phyloP scores from a whole-genome alignment of 495 filamentous ascomycete species.

The Rusavskia elegans region DNA sequence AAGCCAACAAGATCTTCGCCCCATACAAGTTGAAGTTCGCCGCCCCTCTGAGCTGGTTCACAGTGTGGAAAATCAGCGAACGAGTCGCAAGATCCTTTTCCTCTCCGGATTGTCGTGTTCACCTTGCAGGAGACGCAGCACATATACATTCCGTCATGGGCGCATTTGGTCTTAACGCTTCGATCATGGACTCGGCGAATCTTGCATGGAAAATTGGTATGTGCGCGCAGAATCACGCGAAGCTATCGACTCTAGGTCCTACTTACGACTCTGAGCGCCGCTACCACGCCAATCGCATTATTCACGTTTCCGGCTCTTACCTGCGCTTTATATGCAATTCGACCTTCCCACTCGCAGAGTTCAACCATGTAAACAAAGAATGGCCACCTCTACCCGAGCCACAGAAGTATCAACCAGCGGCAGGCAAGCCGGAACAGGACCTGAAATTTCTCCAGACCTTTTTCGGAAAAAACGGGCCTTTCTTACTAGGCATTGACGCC shows the following conservation, averaged over 20 bases:
- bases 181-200: slow-evolving; percentile 23
- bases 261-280: slow-evolving; percentile 22
- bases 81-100: slow-evolving; percentile 23
- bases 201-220: slow-evolving; percentile 25
- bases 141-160: slow-evolving; percentile 25
- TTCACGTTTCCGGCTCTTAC: slow-evolving; percentile 19
- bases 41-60: too few relatives aligned
- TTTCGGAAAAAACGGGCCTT: too few relatives aligned
- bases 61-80: slow-evolving; percentile 17
- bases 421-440: too few relatives aligned
- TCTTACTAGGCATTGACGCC: too few relatives aligned
- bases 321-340: slow-evolving; percentile 22
- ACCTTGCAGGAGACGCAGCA: slow-evolving; percentile 23
- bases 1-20: slow-evolving; percentile 11
- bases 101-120: slow-evolving; percentile 18
- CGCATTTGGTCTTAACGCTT: slow-evolving; percentile 25
- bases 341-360: not conserved
- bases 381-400: too few relatives aligned
- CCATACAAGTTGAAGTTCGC: too few relatives aligned
- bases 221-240: slow-evolving; percentile 9
- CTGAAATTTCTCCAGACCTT: too few relatives aligned
- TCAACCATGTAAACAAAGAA: not conserved
- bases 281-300: slow-evolving; percentile 17
- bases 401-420: too few relatives aligned
- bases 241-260: slow-evolving; percentile 12